phyloP scores from a whole-genome alignment of 768 basidiomycete species.

The Filobasidium wieringae region DNA sequence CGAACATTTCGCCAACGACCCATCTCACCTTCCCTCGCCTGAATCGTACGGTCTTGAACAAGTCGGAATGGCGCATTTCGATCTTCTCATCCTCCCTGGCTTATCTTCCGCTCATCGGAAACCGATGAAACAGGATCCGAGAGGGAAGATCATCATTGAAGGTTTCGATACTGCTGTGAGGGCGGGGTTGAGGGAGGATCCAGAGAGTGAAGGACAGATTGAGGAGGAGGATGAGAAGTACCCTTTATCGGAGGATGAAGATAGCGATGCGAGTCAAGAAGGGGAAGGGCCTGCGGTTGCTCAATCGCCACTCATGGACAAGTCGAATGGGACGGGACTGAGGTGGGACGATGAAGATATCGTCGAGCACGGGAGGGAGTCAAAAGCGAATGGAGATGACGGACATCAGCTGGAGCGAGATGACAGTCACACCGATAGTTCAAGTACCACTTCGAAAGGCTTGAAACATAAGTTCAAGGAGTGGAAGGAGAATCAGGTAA shows the following conservation, averaged over 20 bases:
- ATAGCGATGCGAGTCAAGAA: not conserved
- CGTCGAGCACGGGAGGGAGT: not conserved
- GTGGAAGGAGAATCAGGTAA: conserved; percentile 8
- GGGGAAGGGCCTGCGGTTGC: not conserved
- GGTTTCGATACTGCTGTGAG: conserved; percentile 6
- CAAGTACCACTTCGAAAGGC: not conserved
- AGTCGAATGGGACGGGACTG: not conserved
- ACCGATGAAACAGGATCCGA: not conserved
- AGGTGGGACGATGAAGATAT: not conserved
- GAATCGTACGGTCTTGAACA: not conserved
- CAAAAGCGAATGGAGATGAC: not conserved
- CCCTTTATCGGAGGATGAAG: not conserved
- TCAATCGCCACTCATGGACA: not conserved
- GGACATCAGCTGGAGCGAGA: not conserved
- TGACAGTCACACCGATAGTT: not conserved
- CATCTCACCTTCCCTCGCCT: not conserved
- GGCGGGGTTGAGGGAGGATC: conserved; percentile 2
- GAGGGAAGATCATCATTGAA: conserved; percentile 1
- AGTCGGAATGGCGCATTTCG: not conserved
- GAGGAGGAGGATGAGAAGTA: not conserved
- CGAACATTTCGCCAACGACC: not conserved
- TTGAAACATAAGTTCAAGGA: conserved; percentile 1
- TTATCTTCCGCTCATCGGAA: conserved; percentile 1
- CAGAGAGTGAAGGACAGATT: not conserved
- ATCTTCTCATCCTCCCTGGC: conserved; percentile 3